Percentiles rank a stretch among this genome's conserved stretches.
Evolutionary conservation across 1,284 basidiomycete genomes (phyloP).

Genomic region (Ganoderma sp.): DNA sequence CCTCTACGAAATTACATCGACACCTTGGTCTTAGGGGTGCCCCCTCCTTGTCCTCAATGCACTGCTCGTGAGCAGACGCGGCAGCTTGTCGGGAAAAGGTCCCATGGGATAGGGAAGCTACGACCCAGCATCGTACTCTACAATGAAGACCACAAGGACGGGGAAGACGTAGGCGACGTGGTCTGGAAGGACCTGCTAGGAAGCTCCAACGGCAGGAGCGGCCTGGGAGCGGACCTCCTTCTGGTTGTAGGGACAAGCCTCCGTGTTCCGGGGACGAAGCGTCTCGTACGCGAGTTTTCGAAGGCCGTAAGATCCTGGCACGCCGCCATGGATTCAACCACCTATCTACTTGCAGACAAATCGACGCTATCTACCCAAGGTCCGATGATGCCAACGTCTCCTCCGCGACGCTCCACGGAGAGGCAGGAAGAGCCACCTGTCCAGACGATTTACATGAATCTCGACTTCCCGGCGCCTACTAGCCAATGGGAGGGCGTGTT

Average conservation of each 20-base stretch:
- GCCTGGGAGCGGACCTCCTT: conserved; percentile 80
- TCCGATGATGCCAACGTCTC: conserved; percentile 48
- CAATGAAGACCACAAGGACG: conserved; percentile 88
- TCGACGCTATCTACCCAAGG: conserved; percentile 34
- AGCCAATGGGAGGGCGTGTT: conserved; percentile 92
- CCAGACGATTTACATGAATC: conserved; percentile 84
- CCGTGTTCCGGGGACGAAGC: conserved; percentile 94
- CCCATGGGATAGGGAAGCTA: conserved; percentile 80
- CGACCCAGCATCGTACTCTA: conserved; percentile 91
- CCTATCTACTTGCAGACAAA: conserved; percentile 20
- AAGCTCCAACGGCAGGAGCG: conserved; percentile 64
- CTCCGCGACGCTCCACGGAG: conserved; percentile 48
- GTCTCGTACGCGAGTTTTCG: conserved; percentile 90
- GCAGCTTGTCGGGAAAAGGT: conserved; percentile 78
- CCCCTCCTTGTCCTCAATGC: conserved; percentile 85
- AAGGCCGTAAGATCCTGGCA: conserved; percentile 73
- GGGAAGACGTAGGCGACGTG: conserved; percentile 85
- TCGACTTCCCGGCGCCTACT: conserved; percentile 87
- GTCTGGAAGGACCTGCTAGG: conserved; percentile 81
- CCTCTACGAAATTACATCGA: conserved; percentile 62
- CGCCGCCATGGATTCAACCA: conserved; percentile 35
- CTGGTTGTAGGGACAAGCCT: too few relatives aligned
- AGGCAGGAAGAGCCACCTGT: conserved; percentile 60
- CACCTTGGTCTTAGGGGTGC: conserved; percentile 62
- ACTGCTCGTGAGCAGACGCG: conserved; percentile 72